These are phyloP conservation scores for Hortiboletus flavorubellus DNA, from an alignment of 768 basidiomycete species.

Conservation along the genomic window DNA sequence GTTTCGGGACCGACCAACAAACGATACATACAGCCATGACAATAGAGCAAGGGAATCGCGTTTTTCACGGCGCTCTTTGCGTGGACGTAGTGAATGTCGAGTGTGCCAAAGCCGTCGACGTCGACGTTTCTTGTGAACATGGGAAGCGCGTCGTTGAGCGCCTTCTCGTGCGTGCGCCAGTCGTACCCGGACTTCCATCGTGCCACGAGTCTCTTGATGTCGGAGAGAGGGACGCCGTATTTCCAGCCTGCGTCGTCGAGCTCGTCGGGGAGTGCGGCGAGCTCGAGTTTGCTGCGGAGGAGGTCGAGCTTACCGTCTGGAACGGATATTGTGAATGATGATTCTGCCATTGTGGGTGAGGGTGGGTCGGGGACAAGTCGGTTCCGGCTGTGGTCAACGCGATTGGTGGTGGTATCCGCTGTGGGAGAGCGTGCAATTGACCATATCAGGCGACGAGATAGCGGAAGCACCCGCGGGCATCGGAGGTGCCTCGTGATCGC, in stretches of 20 bases:
- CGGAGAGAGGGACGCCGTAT: conserved; percentile 50
- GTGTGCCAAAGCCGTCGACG: conserved; percentile 43
- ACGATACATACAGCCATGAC: conserved; percentile 51
- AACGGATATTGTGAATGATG: conserved; percentile 47
- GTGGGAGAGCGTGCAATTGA: conserved; percentile 1
- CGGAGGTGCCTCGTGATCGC: conserved; percentile 22
- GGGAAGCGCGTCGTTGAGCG: conserved; percentile 49
- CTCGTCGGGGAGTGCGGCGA: conserved; percentile 55
- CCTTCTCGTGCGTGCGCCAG: conserved; percentile 52
- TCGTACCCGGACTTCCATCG: conserved; percentile 54
- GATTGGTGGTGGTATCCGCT: background rate
- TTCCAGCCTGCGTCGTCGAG: conserved; percentile 47
- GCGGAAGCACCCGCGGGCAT: background rate
- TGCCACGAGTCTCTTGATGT: conserved; percentile 45
- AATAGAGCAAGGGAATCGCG: conserved; percentile 59
- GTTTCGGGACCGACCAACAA: background rate
- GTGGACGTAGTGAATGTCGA: conserved; percentile 60
- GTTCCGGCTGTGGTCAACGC: no score
- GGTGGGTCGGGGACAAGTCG: background rate
- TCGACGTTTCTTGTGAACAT: conserved; percentile 53
- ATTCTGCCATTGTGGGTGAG: conserved; percentile 29
- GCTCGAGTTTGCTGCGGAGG: conserved; percentile 45
- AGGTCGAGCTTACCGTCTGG: conserved; percentile 39
- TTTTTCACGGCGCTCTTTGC: conserved; percentile 40
- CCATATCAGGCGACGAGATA: background rate